Evolutionary conservation across 163 green algal species (phyloP), one percentile per base, ranked within the genome.

Genomic region (Trebouxiophyceae sp.): DNA sequence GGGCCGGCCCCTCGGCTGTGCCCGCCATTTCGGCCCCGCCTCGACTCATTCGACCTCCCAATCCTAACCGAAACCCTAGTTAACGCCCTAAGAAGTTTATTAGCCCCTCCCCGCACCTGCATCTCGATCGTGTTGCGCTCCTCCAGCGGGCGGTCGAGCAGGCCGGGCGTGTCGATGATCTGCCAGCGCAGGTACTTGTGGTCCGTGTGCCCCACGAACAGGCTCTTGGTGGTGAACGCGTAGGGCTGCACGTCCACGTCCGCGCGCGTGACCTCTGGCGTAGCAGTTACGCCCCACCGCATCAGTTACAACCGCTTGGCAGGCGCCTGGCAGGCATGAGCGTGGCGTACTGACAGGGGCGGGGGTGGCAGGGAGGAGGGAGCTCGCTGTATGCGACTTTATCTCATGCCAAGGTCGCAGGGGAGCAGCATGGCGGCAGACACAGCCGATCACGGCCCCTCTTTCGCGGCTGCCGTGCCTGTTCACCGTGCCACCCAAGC

Each of bases 61-160:
- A n/a, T 12, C 33, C 55, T 22, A 3, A 7, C 19, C 26, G n/a
- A 4, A 24, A 26, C 33, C 26, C 24, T 45, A 31, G 27, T 26
- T 22, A 34, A 20, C 23, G 45, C 45, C 28, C 27, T 47, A 46
- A 16, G 20, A 68, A 47, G 62, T 39, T 8, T n/a, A n/a, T n/a
- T n/a, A n/a, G n/a, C n/a, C n/a, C n/a, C n/a, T n/a, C 16, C 8
- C n/a, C 16, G 31, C 33, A 86, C 84, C 83, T 95, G 89, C 94
- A 99, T 99, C 80, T 99, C 94, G 61, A 98, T 98, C 30, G 94
- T 99, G 89, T 99, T 99, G 62, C 94, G 77, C 81, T 98, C 91
- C 81, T 99, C 94, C 66, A 99, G 78, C 3, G 93, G 93, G 1
- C 95, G 69, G 80, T 99, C 91, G 57, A 99, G 84, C 67, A 99